Percentiles rank a stretch among this genome's conserved stretches.
Evolutionary conservation across 2,329 filamentous ascomycete species (phyloP).

Genomic region (Ramularia collo-cygni): DNA sequence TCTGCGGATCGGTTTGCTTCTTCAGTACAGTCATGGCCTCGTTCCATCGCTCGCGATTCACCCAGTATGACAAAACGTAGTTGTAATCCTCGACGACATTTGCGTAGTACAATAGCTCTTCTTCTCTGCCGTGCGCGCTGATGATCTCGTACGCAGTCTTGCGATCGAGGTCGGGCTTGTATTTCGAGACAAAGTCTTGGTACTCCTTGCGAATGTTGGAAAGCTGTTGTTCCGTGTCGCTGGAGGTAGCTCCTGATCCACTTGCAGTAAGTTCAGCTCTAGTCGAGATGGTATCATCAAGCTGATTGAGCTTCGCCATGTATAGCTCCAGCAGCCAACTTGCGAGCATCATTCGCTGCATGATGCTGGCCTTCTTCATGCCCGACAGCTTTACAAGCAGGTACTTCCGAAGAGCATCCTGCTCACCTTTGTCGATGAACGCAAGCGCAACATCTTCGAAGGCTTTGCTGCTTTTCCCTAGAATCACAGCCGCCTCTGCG

Average conservation of each 20-base stretch:
- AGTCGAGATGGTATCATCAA: constrained; percentile 90
- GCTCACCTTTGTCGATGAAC: constrained; percentile 83
- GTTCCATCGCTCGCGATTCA: constrained; percentile 85
- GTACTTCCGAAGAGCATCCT: constrained; percentile 86
- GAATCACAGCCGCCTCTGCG: constrained; percentile 78
- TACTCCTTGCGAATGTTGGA: constrained; percentile 68
- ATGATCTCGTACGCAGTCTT: constrained; percentile 95
- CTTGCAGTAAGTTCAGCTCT: constrained; percentile 66
- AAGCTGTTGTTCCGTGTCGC: constrained; percentile 65
- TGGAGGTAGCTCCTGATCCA: constrained; percentile 46
- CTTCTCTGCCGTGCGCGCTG: constrained; percentile 87
- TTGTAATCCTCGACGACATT: constrained; percentile 85
- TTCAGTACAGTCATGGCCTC: constrained; percentile 85
- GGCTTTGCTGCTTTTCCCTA: constrained; percentile 90
- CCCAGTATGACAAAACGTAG: constrained; percentile 94
- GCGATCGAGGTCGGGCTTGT: constrained; percentile 80
- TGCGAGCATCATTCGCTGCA: constrained; percentile 93
- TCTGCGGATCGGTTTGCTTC: constrained; percentile 82
- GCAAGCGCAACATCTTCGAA: constrained; percentile 92
- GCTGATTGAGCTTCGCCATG: constrained; percentile 91
- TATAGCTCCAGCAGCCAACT: constrained; percentile 94
- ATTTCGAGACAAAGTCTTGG: constrained; percentile 76
- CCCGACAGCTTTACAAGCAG: constrained; percentile 74
- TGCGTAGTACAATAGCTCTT: constrained; percentile 86
- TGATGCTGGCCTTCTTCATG: constrained; percentile 73